Evolutionary conservation across 2,329 filamentous ascomycete species (phyloP), one percentile per base, ranked within the genome.

Genomic region (Cladorrhinum sp.): DNA sequence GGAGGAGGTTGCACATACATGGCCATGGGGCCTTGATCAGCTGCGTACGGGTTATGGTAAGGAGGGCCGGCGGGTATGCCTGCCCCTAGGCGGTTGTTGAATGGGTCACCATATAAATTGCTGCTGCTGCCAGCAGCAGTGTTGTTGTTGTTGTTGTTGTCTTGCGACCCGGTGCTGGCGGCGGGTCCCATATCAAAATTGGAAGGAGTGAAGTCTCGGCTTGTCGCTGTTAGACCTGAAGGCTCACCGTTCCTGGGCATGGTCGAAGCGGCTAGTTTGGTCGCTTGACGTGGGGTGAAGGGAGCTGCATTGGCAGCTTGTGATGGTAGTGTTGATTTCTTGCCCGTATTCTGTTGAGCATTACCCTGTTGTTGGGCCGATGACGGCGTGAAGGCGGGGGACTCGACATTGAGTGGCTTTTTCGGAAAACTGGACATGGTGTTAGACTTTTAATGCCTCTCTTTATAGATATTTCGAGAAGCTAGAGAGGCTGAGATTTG

Each of bases 381-480:
- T 16, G 41, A 45, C 5, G 93, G 93, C 0, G 92, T 97, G 74
- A 99, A 99, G 52, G 93, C 91, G 12, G 95, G 93, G 8, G 95
- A 98, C 70, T 98, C 95, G 71, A 96, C 95, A 74, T 96, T 99
- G 67, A 99, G 82, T 25, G 89, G 81, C 75, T 92, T 95, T 75
- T 91, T 92, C 23, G 79, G 71, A 62, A 80, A 82, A 61, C 70
- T 72, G 64, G 50, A 52, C 41, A 45, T 45, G 16, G 7, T 45
- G 41, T 45, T 45, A 45, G 41, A 45, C 6, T 41, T 13, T 16
- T 41, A 7, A 6, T 32, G 6, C 29, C 7, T 7, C 13, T 32
- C 29, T 7, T 32, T 6, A 32, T 32, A 32, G 29, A 32, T 32
- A 32, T 32, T 32, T 6, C 29, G 7, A 13, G 13, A 32, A 32